Conservation (phyloP, 305 asterid genomes). For the Fraxinus velutina region DNA sequence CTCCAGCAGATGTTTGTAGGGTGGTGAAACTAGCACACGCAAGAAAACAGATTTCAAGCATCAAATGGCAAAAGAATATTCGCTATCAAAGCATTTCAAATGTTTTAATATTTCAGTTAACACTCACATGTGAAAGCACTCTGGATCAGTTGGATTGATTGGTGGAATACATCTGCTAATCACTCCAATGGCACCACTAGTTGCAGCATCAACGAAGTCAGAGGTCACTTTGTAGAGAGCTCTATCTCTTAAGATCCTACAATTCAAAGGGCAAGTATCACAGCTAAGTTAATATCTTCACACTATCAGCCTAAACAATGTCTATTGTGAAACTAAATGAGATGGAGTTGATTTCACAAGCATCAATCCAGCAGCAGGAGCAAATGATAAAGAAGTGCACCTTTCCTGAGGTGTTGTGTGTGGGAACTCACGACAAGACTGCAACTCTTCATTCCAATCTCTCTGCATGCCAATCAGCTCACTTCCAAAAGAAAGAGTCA, state of each 20-base stretch:
- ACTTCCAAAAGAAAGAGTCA: slow-evolving; percentile 84
- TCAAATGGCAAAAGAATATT: neutral
- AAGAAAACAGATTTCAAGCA: neutral
- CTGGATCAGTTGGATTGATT: slow-evolving; percentile 97
- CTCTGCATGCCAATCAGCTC: slow-evolving; percentile 98
- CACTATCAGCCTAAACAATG: neutral
- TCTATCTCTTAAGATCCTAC: slow-evolving; percentile 87
- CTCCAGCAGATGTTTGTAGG: neutral
- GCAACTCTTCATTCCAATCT: slow-evolving; percentile 96
- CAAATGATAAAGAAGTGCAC: slow-evolving; percentile 33
- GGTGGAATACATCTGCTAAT: slow-evolving; percentile 90
- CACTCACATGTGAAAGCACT: slow-evolving; percentile 92
- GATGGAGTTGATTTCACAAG: slow-evolving; percentile 9
- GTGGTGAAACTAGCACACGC: neutral
- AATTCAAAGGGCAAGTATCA: neutral
- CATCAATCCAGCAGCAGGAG: slow-evolving; percentile 3
- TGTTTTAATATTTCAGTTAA: slow-evolving; percentile 10
- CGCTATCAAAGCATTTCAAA: neutral
- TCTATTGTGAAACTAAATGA: neutral
- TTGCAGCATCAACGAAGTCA: slow-evolving; percentile 94
- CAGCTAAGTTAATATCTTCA: neutral
- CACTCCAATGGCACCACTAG: slow-evolving; percentile 88
- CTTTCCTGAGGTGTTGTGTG: slow-evolving; percentile 77
- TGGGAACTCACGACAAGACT: slow-evolving; percentile 89
- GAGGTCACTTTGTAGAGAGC: slow-evolving; percentile 79